Conservation (phyloP, 2,329 filamentous ascomycete genomes). For the Endoconidiophora polonica region DNA sequence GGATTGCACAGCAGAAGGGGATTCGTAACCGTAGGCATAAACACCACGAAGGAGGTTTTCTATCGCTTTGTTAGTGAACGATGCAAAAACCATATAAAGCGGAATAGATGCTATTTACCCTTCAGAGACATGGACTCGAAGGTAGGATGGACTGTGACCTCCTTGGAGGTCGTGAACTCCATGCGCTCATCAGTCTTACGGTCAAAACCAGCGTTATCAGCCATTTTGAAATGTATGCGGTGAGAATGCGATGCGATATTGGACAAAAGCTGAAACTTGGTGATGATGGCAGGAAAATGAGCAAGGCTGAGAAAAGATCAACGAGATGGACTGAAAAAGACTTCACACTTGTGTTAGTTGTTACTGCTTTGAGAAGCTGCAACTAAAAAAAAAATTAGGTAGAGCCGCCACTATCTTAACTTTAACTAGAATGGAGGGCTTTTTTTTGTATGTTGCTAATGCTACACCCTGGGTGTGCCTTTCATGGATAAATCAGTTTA, state of each 20-base stretch:
- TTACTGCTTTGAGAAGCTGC: neutral
- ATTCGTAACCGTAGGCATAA: conserved; percentile 97
- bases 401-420: neutral
- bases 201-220: conserved; percentile 61
- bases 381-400: conserved; percentile 4
- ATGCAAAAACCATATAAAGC: neutral
- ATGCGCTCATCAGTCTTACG: conserved; percentile 89
- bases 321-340: too few species aligned
- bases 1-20: conserved; percentile 91
- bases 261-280: neutral
- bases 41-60: conserved; percentile 93
- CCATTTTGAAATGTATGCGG: conserved; percentile 43
- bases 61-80: neutral
- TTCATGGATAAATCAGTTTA: neutral
- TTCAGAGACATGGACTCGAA: conserved; percentile 96
- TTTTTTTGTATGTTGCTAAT: too few species aligned
- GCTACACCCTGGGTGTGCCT: neutral
- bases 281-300: neutral
- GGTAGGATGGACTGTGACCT: conserved; percentile 86
- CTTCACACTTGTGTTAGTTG: too few species aligned
- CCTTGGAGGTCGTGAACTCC: conserved; percentile 96
- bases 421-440: neutral
- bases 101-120: conserved; percentile 26
- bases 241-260: neutral
- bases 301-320: too few species aligned